These are phyloP conservation scores for Sarocladium strictum DNA, from an alignment of 2,329 filamentous ascomycete genomes.

Conservation along the genomic window DNA sequence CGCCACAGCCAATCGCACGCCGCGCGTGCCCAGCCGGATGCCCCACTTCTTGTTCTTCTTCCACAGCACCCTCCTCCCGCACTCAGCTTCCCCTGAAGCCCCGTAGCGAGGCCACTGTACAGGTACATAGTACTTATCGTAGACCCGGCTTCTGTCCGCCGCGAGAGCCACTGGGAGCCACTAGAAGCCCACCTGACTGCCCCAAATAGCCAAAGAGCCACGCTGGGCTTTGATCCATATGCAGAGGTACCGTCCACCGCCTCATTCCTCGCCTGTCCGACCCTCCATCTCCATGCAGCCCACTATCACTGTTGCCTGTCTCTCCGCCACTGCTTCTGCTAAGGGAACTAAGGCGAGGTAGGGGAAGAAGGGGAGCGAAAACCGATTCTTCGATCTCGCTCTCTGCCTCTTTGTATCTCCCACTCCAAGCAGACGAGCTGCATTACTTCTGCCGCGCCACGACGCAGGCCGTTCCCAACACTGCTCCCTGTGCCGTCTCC, in stretches of 20 bases:
- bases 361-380: too few relatives aligned
- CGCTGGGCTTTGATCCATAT: not conserved
- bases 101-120: not conserved
- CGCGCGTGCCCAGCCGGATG: too few relatives aligned
- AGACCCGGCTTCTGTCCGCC: not conserved
- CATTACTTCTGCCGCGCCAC: not conserved
- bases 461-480: not conserved
- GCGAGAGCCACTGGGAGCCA: not conserved
- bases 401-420: not conserved
- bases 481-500: not conserved
- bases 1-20: not conserved
- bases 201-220: not conserved
- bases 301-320: not conserved
- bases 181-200: slow-evolving; percentile 5
- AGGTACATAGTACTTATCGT: too few relatives aligned
- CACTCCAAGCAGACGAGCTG: not conserved
- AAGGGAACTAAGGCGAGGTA: too few relatives aligned
- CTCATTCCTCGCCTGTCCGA: slow-evolving; percentile 6
- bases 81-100: not conserved
- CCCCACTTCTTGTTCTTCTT: too few relatives aligned
- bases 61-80: not conserved
- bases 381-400: not conserved
- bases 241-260: not conserved
- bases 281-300: slow-evolving; percentile 5
- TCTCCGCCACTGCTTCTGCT: not conserved